Conservation (phyloP, 2,329 filamentous ascomycete genomes). For the Aspergillus eucalypticola region DNA sequence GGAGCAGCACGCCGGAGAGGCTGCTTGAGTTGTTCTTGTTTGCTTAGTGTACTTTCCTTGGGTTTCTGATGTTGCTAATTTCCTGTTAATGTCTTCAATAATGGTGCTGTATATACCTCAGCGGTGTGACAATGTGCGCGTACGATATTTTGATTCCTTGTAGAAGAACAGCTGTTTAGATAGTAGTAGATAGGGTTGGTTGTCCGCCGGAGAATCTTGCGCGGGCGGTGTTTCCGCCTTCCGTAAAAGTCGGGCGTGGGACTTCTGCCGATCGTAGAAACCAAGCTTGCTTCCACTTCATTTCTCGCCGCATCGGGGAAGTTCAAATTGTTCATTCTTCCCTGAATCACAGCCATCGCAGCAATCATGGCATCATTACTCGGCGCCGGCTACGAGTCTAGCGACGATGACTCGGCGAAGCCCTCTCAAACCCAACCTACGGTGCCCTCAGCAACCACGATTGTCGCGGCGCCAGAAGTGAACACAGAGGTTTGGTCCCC, state of each 20-base stretch:
- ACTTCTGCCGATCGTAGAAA: not conserved
- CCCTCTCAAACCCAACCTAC: constrained; percentile 20
- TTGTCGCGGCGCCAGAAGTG: constrained; percentile 55
- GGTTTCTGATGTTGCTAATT: constrained; percentile 18
- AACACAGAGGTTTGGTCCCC: constrained; percentile 58
- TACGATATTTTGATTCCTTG: constrained; percentile 32
- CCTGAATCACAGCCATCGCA: not conserved
- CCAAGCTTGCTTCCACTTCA: not conserved
- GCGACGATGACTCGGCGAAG: constrained; percentile 47
- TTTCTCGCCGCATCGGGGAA: not conserved
- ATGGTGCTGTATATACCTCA: constrained; percentile 42
- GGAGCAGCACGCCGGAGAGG: not conserved
- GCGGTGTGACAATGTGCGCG: constrained; percentile 41
- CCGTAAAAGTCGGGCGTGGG: constrained; percentile 34
- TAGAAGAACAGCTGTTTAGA: not conserved
- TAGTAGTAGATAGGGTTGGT: not conserved
- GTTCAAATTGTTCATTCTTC: not conserved
- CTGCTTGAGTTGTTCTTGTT: constrained; percentile 13
- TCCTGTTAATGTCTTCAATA: constrained; percentile 29
- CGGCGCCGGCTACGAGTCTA: constrained; percentile 49
- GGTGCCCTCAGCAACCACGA: constrained; percentile 35
- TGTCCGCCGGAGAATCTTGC: constrained; percentile 20
- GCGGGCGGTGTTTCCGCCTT: constrained; percentile 25
- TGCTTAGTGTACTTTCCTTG: constrained; percentile 18
- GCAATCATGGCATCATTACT: constrained; percentile 46